These are phyloP conservation scores for Macrocystidia cucumis DNA, from an alignment of 1,284 basidiomycete genomes.

Conservation along the genomic window DNA sequence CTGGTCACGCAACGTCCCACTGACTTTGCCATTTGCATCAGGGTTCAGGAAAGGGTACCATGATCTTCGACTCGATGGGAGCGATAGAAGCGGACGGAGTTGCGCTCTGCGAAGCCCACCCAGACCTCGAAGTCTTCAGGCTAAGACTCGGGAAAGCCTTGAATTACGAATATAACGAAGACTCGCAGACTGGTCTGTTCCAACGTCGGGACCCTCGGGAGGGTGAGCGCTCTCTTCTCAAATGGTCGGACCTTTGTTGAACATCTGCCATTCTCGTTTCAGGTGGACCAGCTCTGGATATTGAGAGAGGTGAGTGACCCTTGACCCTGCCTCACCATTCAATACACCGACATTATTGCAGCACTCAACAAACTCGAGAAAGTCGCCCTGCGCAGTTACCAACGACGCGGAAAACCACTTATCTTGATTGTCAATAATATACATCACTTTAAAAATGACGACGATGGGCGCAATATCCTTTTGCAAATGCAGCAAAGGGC, in stretches of 20 bases:
- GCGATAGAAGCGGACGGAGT: conserved; percentile 61
- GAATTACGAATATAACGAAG: conserved; percentile 77
- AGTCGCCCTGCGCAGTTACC: conserved; percentile 63
- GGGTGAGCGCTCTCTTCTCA: conserved; percentile 28
- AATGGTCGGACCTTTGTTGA: not conserved
- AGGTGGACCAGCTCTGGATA: conserved; percentile 75
- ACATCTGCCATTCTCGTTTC: conserved; percentile 2
- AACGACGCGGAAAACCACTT: conserved; percentile 54
- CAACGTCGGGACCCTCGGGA: conserved; percentile 79
- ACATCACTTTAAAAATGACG: conserved; percentile 75
- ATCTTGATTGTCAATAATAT: conserved; percentile 76
- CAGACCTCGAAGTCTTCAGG: conserved; percentile 69
- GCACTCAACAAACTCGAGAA: conserved; percentile 84
- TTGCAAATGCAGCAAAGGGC: conserved; percentile 81
- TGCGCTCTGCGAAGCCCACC: conserved; percentile 38
- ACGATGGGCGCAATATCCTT: conserved; percentile 70
- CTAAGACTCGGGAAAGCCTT: conserved; percentile 75
- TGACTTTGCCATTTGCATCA: conserved; percentile 11
- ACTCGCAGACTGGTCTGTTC: conserved; percentile 72
- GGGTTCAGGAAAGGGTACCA: conserved; percentile 59
- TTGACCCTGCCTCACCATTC: conserved; percentile 3
- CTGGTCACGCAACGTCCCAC: conserved; percentile 1
- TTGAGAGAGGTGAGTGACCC: conserved; percentile 60
- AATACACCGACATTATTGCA: conserved; percentile 15
- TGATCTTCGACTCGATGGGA: conserved; percentile 78